Conservation (phyloP, 176 grass and related monocot genomes). For the Zoysia pacifica region DNA sequence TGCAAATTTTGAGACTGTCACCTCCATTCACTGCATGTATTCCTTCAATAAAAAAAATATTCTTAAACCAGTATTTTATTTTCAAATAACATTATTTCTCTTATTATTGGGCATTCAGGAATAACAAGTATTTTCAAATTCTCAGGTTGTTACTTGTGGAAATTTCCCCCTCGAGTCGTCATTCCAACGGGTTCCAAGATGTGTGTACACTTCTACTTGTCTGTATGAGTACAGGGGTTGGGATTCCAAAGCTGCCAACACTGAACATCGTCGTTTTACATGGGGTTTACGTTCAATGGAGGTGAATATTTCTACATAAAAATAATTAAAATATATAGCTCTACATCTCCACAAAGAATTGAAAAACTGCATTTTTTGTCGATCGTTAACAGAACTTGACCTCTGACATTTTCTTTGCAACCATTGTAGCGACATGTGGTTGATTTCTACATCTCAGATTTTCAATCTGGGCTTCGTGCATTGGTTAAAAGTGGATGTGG, state of each 20-base stretch:
- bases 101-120: constrained; percentile 5
- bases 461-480: constrained; percentile 95
- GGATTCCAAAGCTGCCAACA: constrained; percentile 81
- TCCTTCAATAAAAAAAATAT: constrained; percentile 2
- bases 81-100: background rate
- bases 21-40: background rate
- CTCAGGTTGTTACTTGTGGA: constrained; percentile 93
- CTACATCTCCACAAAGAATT: background rate
- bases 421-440: constrained; percentile 72
- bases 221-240: constrained; percentile 93
- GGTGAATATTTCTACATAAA: constrained; percentile 47
- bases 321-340: background rate
- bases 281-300: constrained; percentile 92
- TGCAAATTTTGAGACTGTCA: constrained; percentile 2
- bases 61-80: background rate
- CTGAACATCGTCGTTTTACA: constrained; percentile 74
- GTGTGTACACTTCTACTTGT: constrained; percentile 93
- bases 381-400: constrained; percentile 5
- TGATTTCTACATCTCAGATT: constrained; percentile 99
- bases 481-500: constrained; percentile 90
- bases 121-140: constrained; percentile 20
- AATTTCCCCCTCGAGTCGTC: constrained; percentile 96
- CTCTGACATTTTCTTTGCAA: constrained; percentile 18
- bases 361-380: background rate
- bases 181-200: constrained; percentile 92